Percentiles rank a stretch among this genome's conserved stretches.
Conservation (phyloP, 441 rosid genomes). For the Euphorbia celastroides region DNA sequence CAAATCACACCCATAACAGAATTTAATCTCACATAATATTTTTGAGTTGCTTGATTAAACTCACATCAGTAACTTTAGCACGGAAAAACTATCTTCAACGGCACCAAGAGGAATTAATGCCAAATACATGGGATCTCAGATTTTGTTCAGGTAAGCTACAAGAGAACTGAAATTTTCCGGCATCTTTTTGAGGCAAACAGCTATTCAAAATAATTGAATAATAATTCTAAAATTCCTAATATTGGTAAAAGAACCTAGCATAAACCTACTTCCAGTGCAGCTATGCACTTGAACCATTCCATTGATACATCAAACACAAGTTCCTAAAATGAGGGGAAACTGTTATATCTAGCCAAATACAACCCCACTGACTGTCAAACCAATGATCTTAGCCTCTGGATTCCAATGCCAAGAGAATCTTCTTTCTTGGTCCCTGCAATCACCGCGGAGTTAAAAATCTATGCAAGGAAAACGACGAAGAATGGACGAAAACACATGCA, state of each 20-base stretch:
- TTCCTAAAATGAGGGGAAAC: not conserved
- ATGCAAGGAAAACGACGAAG: not conserved
- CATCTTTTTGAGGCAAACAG: not conserved
- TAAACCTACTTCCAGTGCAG: conserved; percentile 2
- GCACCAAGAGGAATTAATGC: too few species aligned
- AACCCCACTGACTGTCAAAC: conserved; percentile 15
- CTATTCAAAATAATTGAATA: not conserved
- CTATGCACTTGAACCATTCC: conserved; percentile 20
- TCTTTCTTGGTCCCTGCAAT: conserved; percentile 96
- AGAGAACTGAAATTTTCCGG: too few species aligned
- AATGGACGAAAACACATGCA: not conserved
- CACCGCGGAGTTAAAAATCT: conserved; percentile 19
- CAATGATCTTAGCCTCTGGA: conserved; percentile 46
- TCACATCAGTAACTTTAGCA: too few species aligned
- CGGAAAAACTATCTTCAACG: too few species aligned
- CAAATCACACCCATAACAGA: not conserved
- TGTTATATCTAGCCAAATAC: conserved; percentile 26
- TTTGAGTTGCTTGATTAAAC: too few species aligned
- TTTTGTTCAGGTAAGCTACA: too few species aligned
- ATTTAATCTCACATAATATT: too few species aligned
- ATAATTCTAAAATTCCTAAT: conserved; percentile 7
- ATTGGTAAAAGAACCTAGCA: not conserved
- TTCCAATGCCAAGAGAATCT: conserved; percentile 81
- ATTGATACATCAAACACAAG: conserved; percentile 5
- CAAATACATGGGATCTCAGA: too few species aligned